Conservation (phyloP, 352 stramenopile genomes). For the Peronosclerospora sorghi region DNA sequence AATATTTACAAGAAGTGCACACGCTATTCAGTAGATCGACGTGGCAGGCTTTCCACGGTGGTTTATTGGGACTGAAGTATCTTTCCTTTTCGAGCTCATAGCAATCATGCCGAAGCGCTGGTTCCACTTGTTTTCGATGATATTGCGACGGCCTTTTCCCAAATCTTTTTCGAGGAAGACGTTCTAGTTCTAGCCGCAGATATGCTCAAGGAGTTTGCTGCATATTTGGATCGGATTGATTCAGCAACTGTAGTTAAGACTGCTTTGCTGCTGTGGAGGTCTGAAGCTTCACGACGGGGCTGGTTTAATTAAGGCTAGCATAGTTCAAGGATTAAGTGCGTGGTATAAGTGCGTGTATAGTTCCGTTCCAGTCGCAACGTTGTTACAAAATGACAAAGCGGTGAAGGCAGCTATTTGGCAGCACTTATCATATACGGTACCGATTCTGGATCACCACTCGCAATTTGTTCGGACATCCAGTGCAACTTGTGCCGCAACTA, state of each 20-base stretch:
- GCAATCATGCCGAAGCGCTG: constrained; percentile 24
- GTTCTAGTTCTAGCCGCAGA: constrained; percentile 44
- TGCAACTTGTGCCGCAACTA: constrained; percentile 31
- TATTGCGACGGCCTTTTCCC: constrained; percentile 29
- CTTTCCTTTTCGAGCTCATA: constrained; percentile 57
- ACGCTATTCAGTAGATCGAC: constrained; percentile 45
- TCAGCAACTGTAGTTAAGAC: constrained; percentile 10
- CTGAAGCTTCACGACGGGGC: constrained; percentile 16
- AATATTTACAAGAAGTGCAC: constrained; percentile 58
- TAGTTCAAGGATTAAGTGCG: constrained; percentile 22
- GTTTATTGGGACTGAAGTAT: constrained; percentile 85
- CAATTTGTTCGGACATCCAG: constrained; percentile 30
- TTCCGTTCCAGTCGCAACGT: constrained; percentile 5
- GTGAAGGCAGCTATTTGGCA: constrained; percentile 16
- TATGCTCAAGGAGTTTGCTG: constrained; percentile 40
- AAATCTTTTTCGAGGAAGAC: constrained; percentile 39
- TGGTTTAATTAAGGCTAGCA: constrained; percentile 24
- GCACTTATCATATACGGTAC: constrained; percentile 26
- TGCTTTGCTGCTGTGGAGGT: constrained; percentile 31
- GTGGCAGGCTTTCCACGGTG: constrained; percentile 88
- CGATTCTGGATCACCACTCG: constrained; percentile 52
- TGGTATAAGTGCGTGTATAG: too few relatives aligned
- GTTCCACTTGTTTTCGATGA: constrained; percentile 44
- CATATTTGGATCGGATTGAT: constrained; percentile 18
- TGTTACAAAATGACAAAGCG: constrained; percentile 17